These are phyloP conservation scores for Colletotrichum sp. DNA, from an alignment of 2,329 filamentous ascomycete species.

Conservation along the genomic window DNA sequence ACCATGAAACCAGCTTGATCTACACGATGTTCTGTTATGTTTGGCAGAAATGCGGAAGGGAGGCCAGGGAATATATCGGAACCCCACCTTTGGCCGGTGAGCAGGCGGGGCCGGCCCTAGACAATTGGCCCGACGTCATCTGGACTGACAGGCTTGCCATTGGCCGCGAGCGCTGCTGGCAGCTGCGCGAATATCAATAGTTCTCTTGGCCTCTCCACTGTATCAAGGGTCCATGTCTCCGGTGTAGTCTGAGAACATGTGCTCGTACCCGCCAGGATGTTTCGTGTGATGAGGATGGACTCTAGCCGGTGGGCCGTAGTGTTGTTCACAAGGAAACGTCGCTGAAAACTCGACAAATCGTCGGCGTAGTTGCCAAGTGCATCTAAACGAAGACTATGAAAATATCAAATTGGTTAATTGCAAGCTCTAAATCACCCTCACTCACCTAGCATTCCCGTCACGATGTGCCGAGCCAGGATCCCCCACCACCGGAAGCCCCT, in stretches of 20 bases:
- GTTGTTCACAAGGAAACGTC: neutral
- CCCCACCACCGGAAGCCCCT: conserved; percentile 13
- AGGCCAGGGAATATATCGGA: neutral
- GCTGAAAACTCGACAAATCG: too few relatives aligned
- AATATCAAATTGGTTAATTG: neutral
- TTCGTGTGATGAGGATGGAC: neutral
- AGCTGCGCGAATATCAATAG: neutral
- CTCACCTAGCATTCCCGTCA: neutral
- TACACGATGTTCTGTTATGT: neutral
- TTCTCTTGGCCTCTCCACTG: neutral
- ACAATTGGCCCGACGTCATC: neutral
- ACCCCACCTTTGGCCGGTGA: neutral
- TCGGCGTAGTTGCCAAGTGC: too few relatives aligned
- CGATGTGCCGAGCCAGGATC: neutral
- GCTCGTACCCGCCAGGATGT: neutral
- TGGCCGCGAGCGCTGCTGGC: neutral
- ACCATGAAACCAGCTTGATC: neutral
- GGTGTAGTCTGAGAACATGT: neutral
- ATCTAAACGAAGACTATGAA: rapidly evolving
- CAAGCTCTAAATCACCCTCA: neutral
- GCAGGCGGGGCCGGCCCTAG: neutral
- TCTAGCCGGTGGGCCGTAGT: neutral
- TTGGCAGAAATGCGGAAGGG: neutral
- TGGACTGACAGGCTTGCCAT: neutral
- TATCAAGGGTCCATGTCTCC: neutral